Evolutionary conservation across 2,329 filamentous ascomycete species (phyloP).

Genomic region (Mycosphaerella arachidis): DNA sequence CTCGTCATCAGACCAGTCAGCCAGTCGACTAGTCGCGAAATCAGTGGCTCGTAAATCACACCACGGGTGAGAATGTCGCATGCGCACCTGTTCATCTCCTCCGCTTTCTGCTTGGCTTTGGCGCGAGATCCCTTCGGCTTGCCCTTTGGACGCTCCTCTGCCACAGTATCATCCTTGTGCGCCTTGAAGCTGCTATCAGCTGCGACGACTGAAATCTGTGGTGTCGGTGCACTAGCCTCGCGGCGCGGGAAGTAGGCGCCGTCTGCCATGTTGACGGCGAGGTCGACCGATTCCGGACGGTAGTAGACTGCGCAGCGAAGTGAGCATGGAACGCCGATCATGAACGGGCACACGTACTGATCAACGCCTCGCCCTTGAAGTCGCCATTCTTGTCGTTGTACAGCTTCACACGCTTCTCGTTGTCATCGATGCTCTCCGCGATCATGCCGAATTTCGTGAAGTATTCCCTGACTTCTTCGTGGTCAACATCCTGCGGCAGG

Average conservation of each 20-base stretch:
- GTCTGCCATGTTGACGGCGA: conserved; percentile 76
- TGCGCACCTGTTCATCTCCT: conserved; percentile 68
- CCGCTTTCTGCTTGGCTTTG: conserved; percentile 85
- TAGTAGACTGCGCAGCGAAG: conserved; percentile 64
- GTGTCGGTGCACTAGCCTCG: conserved; percentile 59
- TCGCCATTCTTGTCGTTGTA: conserved; percentile 76
- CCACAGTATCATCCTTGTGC: conserved; percentile 58
- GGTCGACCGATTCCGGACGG: conserved; percentile 84
- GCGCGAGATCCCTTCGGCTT: conserved; percentile 49
- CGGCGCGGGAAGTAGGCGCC: conserved; percentile 66
- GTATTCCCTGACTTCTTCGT: conserved; percentile 73
- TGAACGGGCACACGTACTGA: conserved; percentile 39
- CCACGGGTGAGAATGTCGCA: not conserved
- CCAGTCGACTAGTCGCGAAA: conserved; percentile 61
- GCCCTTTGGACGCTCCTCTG: conserved; percentile 29
- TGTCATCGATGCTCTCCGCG: conserved; percentile 87
- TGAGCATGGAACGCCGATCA: not conserved
- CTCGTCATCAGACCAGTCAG: conserved; percentile 93
- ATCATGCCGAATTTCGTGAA: conserved; percentile 91
- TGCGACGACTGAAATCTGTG: conserved; percentile 55
- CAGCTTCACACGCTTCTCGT: conserved; percentile 84
- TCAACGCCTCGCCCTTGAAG: conserved; percentile 88
- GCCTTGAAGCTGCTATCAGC: conserved; percentile 93
- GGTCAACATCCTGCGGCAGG: conserved; percentile 71
- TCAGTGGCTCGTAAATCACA: conserved; percentile 4